These are phyloP conservation scores for Cercospora zeina DNA, from an alignment of 2,329 filamentous ascomycete genomes.

Conservation along the genomic window DNA sequence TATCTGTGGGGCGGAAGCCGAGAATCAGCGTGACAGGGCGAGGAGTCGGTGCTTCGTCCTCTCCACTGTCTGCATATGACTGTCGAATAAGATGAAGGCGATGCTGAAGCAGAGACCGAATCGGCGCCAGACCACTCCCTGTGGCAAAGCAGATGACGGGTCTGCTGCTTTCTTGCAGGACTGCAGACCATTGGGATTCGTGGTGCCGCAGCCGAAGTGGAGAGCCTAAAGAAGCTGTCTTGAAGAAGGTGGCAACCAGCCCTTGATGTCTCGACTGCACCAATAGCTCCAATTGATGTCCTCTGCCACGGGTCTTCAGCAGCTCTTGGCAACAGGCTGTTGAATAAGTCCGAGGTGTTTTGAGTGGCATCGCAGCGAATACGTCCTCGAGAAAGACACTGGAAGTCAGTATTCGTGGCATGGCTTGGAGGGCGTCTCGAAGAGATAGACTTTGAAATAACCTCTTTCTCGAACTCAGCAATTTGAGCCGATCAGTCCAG, in stretches of 20 bases:
- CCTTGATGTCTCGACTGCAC: background rate
- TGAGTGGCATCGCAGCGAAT: background rate
- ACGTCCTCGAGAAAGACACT: background rate
- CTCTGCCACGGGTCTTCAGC: background rate
- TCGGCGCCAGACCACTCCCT: constrained; percentile 4
- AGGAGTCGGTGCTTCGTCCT: background rate
- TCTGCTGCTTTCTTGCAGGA: background rate
- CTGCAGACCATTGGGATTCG: background rate
- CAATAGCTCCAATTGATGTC: background rate
- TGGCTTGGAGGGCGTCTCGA: background rate
- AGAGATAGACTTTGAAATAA: background rate
- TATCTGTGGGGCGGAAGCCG: background rate
- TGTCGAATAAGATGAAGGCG: background rate
- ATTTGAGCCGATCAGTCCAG: background rate
- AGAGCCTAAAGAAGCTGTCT: background rate
- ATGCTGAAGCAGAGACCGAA: background rate
- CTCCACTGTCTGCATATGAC: background rate
- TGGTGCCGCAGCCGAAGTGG: background rate
- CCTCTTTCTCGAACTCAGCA: background rate
- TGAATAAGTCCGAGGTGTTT: background rate
- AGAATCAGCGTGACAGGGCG: background rate
- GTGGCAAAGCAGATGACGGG: constrained; percentile 6
- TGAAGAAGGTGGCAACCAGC: background rate
- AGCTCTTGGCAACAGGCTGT: background rate
- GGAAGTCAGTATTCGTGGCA: background rate